These are phyloP conservation scores for Colletotrichum spinosum DNA, from an alignment of 2,329 filamentous ascomycete genomes.

Conservation along the genomic window DNA sequence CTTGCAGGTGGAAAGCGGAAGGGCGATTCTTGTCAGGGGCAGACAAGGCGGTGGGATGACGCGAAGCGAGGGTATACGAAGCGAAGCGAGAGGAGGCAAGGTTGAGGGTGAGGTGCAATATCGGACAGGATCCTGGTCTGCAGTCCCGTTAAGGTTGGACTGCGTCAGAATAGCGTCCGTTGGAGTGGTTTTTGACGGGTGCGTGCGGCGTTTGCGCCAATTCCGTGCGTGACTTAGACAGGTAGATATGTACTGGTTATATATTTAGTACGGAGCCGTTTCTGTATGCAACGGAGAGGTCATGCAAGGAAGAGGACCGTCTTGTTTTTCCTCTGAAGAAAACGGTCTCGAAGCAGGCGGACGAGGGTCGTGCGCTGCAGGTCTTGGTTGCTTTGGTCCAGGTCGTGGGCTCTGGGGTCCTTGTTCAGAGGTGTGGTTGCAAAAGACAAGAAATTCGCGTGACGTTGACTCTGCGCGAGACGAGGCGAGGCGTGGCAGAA, in stretches of 20 bases:
- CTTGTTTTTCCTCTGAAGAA: background rate
- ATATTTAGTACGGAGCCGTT: background rate
- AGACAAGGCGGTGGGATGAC: background rate
- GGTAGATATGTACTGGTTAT: background rate
- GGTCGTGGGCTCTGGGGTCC: background rate
- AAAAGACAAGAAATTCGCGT: slow-evolving; percentile 3
- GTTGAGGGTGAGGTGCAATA: background rate
- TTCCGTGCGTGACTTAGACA: too few relatives aligned
- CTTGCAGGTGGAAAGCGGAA: too few relatives aligned
- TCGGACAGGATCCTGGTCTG: slow-evolving; percentile 27
- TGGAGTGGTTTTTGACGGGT: background rate
- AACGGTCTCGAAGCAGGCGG: background rate
- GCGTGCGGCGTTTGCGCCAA: background rate
- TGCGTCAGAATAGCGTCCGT: slow-evolving; percentile 23
- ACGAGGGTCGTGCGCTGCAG: slow-evolving; percentile 24
- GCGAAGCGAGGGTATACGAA: too few relatives aligned
- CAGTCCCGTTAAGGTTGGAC: slow-evolving; percentile 32
- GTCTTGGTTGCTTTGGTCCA: background rate
- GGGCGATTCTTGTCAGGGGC: too few relatives aligned
- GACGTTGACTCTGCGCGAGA: too few relatives aligned
- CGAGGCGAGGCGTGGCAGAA: slow-evolving; percentile 1
- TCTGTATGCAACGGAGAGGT: slow-evolving; percentile 17
- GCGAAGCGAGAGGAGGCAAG: background rate
- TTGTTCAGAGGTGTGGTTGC: slow-evolving; percentile 22
- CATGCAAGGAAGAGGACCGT: background rate